Base-by-base conservation (phyloP, 2,329 filamentous ascomycete species). In the Hypoxylon sp. region DNA sequence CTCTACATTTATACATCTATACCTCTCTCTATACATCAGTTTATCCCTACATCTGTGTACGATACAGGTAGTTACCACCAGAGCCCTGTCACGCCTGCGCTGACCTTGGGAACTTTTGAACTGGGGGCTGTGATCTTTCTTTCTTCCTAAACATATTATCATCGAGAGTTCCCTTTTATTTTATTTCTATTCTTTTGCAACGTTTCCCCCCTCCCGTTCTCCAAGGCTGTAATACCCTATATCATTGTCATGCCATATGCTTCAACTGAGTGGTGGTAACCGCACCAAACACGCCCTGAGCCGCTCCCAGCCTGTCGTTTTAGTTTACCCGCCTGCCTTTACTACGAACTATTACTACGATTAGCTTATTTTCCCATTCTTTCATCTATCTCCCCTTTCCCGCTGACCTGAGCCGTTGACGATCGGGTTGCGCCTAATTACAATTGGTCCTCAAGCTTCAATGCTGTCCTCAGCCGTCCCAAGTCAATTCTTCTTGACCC, bases 381-480 rank as follows among this genome's bases (percentile, higher is more conserved):
- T 39, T 65, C 55, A 56, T 56, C 49, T 48, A 44, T 57, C 30
- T 55, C 24, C 28, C 43, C n/a, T 53, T 51, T 43, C 19, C 44
- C 57, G 48, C 52, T 54, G 51, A 52, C 56, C 56, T 52, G 56
- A 59, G 56, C 52, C 53, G 63, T 68, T 68, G 54, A 56, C 59
- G 53, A 49, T 63, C 41, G 37, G 56, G 68, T 73, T 73, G 71
- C 73, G 71, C 70, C 68, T 67, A 57, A 57, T 64, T 70, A 68
- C 67, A 71, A 72, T 73, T 71, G 70, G 71, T 67, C 46, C 43
- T 64, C 54, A 58, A 68, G 64, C 37, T 57, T 65, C 56, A 67
- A 71, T 73, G 69, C 65, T 69, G 67, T 56, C 56, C 49, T 63
- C 56, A 64, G 55, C 65, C 60, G 68, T 62, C 65, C 59, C 57